Percentiles rank a stretch among this genome's conserved stretches.
These are phyloP conservation scores for Skeletonema costatum DNA, from an alignment of 108 stramenopile species.

Conservation along the genomic window DNA sequence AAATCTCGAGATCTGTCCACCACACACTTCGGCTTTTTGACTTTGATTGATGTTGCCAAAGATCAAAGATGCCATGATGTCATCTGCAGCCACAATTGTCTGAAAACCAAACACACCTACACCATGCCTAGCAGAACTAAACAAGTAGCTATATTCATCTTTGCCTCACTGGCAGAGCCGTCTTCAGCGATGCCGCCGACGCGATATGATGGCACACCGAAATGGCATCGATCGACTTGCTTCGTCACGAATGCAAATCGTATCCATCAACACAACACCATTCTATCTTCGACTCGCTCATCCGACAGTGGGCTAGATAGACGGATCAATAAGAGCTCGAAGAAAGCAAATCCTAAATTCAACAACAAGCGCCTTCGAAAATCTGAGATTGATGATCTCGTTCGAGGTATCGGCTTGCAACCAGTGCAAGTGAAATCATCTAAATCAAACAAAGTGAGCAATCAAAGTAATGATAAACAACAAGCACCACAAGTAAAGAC, in stretches of 20 bases:
- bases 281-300: not conserved
- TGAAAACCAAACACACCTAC: not conserved
- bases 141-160: not conserved
- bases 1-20: not conserved
- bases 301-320: not conserved
- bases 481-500: not conserved
- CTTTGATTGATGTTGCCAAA: too few species aligned
- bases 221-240: not conserved
- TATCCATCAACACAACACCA: not conserved
- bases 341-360: not conserved
- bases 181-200: not conserved
- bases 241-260: not conserved
- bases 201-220: not conserved
- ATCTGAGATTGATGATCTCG: constrained; percentile 36
- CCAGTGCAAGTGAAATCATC: constrained; percentile 2
- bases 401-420: constrained; percentile 35
- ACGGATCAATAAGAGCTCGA: not conserved
- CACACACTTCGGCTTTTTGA: not conserved
- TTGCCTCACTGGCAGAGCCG: not conserved
- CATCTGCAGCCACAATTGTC: too few species aligned
- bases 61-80: too few species aligned
- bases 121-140: not conserved
- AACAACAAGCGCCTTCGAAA: constrained; percentile 22
- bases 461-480: not conserved
- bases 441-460: constrained; percentile 13